Base-by-base conservation (phyloP, 371 early-diverging fungal species). In the Mortierella sp. region DNA sequence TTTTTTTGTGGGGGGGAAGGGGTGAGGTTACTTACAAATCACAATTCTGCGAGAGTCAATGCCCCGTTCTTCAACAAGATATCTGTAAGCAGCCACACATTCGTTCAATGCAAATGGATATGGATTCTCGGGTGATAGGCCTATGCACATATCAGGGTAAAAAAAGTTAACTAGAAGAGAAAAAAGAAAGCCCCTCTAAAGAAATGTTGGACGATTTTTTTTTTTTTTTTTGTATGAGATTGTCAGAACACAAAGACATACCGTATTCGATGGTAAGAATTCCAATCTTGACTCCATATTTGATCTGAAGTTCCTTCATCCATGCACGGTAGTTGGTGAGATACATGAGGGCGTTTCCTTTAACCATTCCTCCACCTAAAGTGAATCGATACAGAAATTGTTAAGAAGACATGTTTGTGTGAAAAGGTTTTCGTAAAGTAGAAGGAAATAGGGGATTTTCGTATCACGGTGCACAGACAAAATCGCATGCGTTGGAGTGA, bases 201-300 rank as follows among this genome's bases (percentile, higher is more conserved):
- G 1, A 28, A 1, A 28, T 28, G 28, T 28, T 28, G 28, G 28
- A 28, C 28, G 28, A 1, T 28, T 28, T 28, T 28, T 28, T 28
- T 28, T 28, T 43, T 43, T 43, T 43, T 43, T 16, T 10, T 43
- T 7, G 5, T 43, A 0, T 36, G 36, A 1, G 7, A 19, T 5
- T 19, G 19, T 1, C 28, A 28, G 28, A 28, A 28, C 28, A 28
- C 28, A 28, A 28, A 6, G 4, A n/a, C n/a, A 1, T 86, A 87
- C 89, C 78, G 69, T 89, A 89, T 70, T 89, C 88, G 33, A 89
- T 72, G 0, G 88, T 87, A 68, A 89, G 84, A 32, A 89, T 74
- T 3, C 86, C 85, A 28, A 86, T 86, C 69, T 88, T 84, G 63
- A 89, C n/a, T 63, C 82, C 80, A 62, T 89, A 81, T 50, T 84